Evolutionary conservation across 352 stramenopile species (phyloP), one percentile per base, ranked within the genome.

Genomic region (Phytophthora nicotianae): DNA sequence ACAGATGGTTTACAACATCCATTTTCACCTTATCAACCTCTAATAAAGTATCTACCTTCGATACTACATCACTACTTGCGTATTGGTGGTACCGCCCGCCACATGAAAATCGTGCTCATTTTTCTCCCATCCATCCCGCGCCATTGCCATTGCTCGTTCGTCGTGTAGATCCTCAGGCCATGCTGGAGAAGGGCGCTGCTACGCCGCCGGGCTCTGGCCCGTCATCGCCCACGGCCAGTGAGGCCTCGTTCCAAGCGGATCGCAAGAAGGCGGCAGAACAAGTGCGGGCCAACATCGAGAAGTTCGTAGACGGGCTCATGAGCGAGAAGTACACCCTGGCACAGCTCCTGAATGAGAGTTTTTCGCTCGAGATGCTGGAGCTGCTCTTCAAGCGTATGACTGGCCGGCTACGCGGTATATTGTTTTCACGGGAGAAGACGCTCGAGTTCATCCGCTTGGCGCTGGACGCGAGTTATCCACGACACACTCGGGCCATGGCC

Each of bases 321-420:
- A 79, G 77, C 50, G 73, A 84, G 20, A 50, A 77, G 55, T 88
- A 84, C 64, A 62, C 76, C 50, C 65, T 94, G 42, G 71, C 69
- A 5, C 65, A 90, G 50, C 64, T 94, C 41, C 74, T 94, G 24
- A 94, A 94, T 68, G 83, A 91, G 65, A 87, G 74, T 17, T 94
- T 94, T 65, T 79, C 81, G 57, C 82, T 88, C 56, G 82, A 94
- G 29, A 94, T 94, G 85, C 62, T 94, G 26, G 85, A 94, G 35
- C 62, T 94, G 53, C 79, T 94, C 23, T 90, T 94, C 60, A 94
- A 94, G 70, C 83, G 85, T 58, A 94, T 94, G 85, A 94, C 85
- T 45, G 81, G 63, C 55, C 82, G 84, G 14, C 67, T 94, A 58
- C 85, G 85, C 42, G 65, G 75, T 48, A 89, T 92, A 48, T 67